Percentiles rank a stretch among this genome's conserved stretches.
phyloP scores from a whole-genome alignment of 352 stramenopile genomes.

The Pythium scleroteichum region DNA sequence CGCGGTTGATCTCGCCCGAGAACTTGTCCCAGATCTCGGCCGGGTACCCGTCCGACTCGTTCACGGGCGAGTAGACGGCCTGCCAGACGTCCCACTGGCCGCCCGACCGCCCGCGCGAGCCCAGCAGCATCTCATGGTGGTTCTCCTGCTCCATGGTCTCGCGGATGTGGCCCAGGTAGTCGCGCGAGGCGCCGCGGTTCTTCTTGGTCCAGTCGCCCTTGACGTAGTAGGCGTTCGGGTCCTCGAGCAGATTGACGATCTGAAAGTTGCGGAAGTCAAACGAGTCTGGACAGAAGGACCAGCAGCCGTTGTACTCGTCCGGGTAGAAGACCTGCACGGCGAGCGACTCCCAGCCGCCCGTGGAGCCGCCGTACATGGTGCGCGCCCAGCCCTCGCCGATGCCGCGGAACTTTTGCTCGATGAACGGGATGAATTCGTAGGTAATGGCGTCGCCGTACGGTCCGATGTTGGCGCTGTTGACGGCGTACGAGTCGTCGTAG shows the following conservation, averaged over 20 bases:
- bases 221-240: slow-evolving; percentile 71
- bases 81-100: slow-evolving; percentile 80
- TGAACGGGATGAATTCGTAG: slow-evolving; percentile 69
- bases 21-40: slow-evolving; percentile 68
- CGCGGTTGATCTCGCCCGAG: slow-evolving; percentile 58
- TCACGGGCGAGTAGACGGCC: slow-evolving; percentile 68
- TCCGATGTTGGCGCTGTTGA: slow-evolving; percentile 76
- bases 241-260: slow-evolving; percentile 61
- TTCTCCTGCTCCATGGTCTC: slow-evolving; percentile 80
- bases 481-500: slow-evolving; percentile 79
- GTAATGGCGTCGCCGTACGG: slow-evolving; percentile 78
- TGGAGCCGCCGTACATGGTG: slow-evolving; percentile 79
- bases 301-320: slow-evolving; percentile 80
- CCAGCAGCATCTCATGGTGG: slow-evolving; percentile 66
- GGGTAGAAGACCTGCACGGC: slow-evolving; percentile 76
- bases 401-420: slow-evolving; percentile 61
- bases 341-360: slow-evolving; percentile 72
- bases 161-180: slow-evolving; percentile 66
- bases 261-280: slow-evolving; percentile 81
- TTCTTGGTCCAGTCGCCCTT: slow-evolving; percentile 74
- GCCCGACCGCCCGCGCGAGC: slow-evolving; percentile 62
- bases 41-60: slow-evolving; percentile 58
- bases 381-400: slow-evolving; percentile 64
- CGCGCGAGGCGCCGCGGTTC: slow-evolving; percentile 52
- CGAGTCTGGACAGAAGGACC: slow-evolving; percentile 76